These are phyloP conservation scores for Botryobasidium botryosum DNA, from an alignment of 768 basidiomycete genomes.

Conservation along the genomic window DNA sequence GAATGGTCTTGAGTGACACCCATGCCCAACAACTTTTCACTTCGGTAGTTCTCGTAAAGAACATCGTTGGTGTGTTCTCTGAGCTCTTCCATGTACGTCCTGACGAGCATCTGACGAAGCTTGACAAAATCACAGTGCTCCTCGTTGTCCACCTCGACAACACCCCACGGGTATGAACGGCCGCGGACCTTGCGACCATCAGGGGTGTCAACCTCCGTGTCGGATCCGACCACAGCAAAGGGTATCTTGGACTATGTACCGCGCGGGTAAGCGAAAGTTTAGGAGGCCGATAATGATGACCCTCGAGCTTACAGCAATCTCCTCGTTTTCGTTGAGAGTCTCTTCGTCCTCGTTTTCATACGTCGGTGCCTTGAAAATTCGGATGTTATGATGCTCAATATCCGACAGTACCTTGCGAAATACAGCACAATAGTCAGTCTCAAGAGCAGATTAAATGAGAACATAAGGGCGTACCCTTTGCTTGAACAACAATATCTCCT, in stretches of 20 bases:
- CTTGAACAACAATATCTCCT: constrained; percentile 88
- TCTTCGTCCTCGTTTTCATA: constrained; percentile 99
- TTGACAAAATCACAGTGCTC: constrained; percentile 99
- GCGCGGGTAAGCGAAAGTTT: not conserved
- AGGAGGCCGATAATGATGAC: not conserved
- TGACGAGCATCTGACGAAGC: constrained; percentile 96
- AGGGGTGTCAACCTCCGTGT: constrained; percentile 58
- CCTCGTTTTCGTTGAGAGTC: constrained; percentile 91
- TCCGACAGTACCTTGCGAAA: constrained; percentile 63
- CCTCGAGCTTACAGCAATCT: constrained; percentile 40
- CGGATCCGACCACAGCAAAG: constrained; percentile 94
- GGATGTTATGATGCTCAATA: constrained; percentile 88
- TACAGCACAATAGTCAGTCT: not conserved
- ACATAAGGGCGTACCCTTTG: constrained; percentile 41
- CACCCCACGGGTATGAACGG: constrained; percentile 94
- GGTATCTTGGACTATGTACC: constrained; percentile 68
- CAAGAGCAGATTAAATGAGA: not conserved
- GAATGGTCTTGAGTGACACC: constrained; percentile 94
- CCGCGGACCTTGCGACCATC: constrained; percentile 91
- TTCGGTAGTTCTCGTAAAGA: constrained; percentile 97
- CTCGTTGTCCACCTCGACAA: constrained; percentile 98
- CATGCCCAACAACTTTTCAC: constrained; percentile 91
- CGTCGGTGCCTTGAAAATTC: constrained; percentile 93
- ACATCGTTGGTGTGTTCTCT: constrained; percentile 92
- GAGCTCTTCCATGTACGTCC: constrained; percentile 99